Evolutionary conservation across 2,329 filamentous ascomycete species (phyloP).

Genomic region (Alternaria consortialis): DNA sequence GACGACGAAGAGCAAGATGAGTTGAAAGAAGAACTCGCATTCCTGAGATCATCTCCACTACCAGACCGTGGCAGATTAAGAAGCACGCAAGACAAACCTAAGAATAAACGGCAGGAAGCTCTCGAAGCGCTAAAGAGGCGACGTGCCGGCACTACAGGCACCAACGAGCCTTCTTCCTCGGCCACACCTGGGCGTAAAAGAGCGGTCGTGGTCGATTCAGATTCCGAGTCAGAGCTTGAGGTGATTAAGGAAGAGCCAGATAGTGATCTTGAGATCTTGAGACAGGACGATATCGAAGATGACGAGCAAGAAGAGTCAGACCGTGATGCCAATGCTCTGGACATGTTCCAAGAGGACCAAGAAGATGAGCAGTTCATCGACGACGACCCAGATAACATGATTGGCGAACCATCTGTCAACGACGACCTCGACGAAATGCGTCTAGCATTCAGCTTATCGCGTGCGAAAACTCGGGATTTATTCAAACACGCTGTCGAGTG

Average conservation of each 20-base stretch:
- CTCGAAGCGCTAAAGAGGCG: constrained; percentile 56
- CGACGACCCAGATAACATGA: constrained; percentile 66
- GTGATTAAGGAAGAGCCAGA: constrained; percentile 46
- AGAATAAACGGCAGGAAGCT: constrained; percentile 52
- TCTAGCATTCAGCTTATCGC: constrained; percentile 73
- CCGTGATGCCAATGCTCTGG: constrained; percentile 43
- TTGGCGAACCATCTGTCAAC: constrained; percentile 54
- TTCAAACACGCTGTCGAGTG: constrained; percentile 80
- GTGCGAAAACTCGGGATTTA: constrained; percentile 74
- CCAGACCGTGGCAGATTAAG: constrained; percentile 36
- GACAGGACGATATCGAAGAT: constrained; percentile 38
- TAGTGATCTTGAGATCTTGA: constrained; percentile 19
- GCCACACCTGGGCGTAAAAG: constrained; percentile 34
- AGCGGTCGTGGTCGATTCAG: constrained; percentile 33
- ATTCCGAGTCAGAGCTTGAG: constrained; percentile 43
- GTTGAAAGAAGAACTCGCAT: constrained; percentile 57
- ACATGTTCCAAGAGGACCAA: constrained; percentile 62
- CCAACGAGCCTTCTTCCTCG: constrained; percentile 35
- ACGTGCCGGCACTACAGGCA: constrained; percentile 47
- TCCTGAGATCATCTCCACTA: constrained; percentile 50
- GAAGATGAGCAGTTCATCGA: constrained; percentile 71
- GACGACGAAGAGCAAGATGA: constrained; percentile 49
- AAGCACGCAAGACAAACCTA: constrained; percentile 36
- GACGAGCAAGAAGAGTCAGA: constrained; percentile 32
- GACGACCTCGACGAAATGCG: constrained; percentile 67